phyloP scores from a whole-genome alignment of 176 grass and related monocot genomes.

The Juncus effusus region DNA sequence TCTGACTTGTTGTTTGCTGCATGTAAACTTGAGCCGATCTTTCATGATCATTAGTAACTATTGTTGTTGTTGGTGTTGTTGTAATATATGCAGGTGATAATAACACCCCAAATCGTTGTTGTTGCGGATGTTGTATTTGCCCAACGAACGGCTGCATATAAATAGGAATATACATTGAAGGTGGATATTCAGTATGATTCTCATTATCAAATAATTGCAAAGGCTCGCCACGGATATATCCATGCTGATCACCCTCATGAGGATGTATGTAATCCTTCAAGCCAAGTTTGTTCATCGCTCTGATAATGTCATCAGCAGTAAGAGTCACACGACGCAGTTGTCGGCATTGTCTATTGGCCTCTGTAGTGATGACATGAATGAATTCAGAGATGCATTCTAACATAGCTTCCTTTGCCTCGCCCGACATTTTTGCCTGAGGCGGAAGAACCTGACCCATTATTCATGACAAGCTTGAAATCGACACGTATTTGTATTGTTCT shows the following conservation, averaged over 20 bases:
- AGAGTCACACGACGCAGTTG: not conserved
- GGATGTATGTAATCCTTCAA: conserved; percentile 21
- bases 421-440: not conserved
- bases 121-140: too few relatives aligned
- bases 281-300: conserved; percentile 12
- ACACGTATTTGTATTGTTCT: conserved; percentile 1
- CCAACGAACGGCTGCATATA: too few relatives aligned
- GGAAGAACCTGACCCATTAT: conserved; percentile 18
- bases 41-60: too few relatives aligned
- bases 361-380: not conserved
- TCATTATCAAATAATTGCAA: not conserved
- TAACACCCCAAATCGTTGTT: too few relatives aligned
- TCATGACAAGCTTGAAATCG: not conserved
- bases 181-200: too few relatives aligned
- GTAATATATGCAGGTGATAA: too few relatives aligned
- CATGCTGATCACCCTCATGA: not conserved
- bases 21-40: too few relatives aligned
- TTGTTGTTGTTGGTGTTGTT: too few relatives aligned
- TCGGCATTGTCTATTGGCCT: not conserved
- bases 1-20: too few relatives aligned
- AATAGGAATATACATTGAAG: too few relatives aligned
- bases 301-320: conserved; percentile 20
- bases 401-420: conserved; percentile 13
- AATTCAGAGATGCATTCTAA: conserved; percentile 8
- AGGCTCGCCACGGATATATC: not conserved